Evolutionary conservation across 2,329 filamentous ascomycete species (phyloP).

Genomic region (Fusarium mangiferae): DNA sequence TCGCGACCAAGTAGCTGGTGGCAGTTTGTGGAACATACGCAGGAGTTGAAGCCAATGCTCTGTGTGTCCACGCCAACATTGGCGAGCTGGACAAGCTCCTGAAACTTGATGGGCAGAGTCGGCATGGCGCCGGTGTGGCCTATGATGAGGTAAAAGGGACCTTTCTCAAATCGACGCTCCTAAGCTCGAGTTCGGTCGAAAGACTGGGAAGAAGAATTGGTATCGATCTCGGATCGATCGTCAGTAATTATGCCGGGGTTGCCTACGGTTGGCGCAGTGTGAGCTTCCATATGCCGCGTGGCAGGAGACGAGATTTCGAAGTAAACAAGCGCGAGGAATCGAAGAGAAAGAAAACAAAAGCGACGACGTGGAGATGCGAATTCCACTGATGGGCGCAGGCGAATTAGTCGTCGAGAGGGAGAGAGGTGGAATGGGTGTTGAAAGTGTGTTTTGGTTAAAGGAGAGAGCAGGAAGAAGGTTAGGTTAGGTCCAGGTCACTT

Average conservation of each 20-base stretch:
- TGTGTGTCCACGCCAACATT: conserved; percentile 59
- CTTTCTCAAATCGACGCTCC: conserved; percentile 41
- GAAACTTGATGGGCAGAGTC: conserved; percentile 90
- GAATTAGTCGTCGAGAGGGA: conserved; percentile 39
- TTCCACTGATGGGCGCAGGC: conserved; percentile 44
- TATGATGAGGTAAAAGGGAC: conserved; percentile 40
- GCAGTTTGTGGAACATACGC: conserved; percentile 64
- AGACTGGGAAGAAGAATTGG: conserved; percentile 15
- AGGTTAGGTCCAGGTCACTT: conserved; percentile 37
- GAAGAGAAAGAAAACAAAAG: conserved; percentile 26
- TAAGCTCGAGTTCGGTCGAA: conserved; percentile 34
- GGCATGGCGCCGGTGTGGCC: conserved; percentile 61
- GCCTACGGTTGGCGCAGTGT: conserved; percentile 41
- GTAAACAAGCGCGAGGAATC: conserved; percentile 35
- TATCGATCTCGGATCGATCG: conserved; percentile 43
- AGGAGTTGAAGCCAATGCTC: conserved; percentile 81
- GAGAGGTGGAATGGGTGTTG: conserved; percentile 34
- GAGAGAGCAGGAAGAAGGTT: conserved; percentile 33
- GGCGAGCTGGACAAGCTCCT: conserved; percentile 81
- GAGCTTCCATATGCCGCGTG: conserved; percentile 54
- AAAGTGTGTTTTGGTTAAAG: conserved; percentile 42
- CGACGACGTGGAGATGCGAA: conserved; percentile 30
- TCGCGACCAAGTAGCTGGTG: neutral
- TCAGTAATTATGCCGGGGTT: conserved; percentile 38
- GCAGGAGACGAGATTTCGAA: conserved; percentile 35